phyloP scores from a whole-genome alignment of 352 stramenopile genomes.

The Nothophytophthora sp. region DNA sequence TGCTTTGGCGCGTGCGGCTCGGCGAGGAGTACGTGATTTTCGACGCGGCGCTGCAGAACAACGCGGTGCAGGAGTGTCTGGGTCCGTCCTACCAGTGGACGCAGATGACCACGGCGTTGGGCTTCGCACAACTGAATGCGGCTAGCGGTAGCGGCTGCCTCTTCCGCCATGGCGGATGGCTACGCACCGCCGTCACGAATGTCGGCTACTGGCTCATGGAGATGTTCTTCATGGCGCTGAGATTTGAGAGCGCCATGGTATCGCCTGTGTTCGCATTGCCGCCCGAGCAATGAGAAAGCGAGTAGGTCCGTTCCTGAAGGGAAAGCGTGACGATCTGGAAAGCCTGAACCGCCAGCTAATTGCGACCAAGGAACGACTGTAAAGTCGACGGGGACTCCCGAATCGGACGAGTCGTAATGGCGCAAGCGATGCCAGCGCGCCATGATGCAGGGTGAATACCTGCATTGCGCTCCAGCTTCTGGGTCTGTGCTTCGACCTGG shows the following conservation, averaged over 20 bases:
- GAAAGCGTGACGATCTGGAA: too few species aligned
- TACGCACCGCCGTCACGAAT: constrained; percentile 40
- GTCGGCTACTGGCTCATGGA: constrained; percentile 58
- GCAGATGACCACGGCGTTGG: constrained; percentile 46
- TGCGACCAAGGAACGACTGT: too few species aligned
- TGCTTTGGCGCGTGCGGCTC: constrained; percentile 50
- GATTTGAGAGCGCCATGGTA: constrained; percentile 60
- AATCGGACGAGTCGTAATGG: too few species aligned
- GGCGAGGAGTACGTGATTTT: constrained; percentile 59
- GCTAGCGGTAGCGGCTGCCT: constrained; percentile 28
- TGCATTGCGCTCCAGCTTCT: too few species aligned
- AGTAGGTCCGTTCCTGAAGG: too few species aligned
- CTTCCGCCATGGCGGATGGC: constrained; percentile 54
- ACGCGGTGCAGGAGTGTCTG: constrained; percentile 55
- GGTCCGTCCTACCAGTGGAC: constrained; percentile 51
- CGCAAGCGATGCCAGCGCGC: too few species aligned
- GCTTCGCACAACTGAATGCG: constrained; percentile 32
- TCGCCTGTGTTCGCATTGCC: constrained; percentile 41
- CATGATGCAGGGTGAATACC: too few species aligned
- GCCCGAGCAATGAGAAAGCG: constrained; percentile 16
- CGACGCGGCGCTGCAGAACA: constrained; percentile 48
- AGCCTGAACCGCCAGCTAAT: too few species aligned
- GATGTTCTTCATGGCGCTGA: constrained; percentile 63
- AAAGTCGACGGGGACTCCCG: too few species aligned
- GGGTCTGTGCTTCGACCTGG: neutral